Evolutionary conservation across 306 rosid species (phyloP), one percentile per base, ranked within the genome.

Genomic region (Leucaena leucocephala): DNA sequence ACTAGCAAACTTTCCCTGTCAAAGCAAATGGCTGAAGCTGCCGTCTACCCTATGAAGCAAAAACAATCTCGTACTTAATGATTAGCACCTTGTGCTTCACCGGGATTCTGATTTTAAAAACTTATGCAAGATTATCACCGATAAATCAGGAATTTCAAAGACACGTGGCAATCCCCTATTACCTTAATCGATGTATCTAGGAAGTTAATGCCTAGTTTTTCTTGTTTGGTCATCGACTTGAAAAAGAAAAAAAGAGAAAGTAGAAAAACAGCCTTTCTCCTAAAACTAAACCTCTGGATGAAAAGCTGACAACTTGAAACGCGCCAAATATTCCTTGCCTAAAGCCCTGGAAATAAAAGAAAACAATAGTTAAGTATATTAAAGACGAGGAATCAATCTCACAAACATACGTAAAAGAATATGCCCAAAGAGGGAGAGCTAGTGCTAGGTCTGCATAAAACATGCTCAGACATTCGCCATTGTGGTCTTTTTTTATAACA

Each of bases 241-340:
- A 64, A 16, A 75, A 10, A 27, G 64, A 14, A 39, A 70, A 5
- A 50, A 54, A 0, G 63, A 21, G 27, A 54, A 55, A 27, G 27
- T 9, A 66, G 48, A 66, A 36, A 66, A 39, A 27, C 27, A 17
- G 48, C 27, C 8, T 10, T 33, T 61, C 67, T 61, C 39, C n/a
- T 7, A 57, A 7, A 62, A 84, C 43, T n/a, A 27, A 67, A 92
- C 96, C 98, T 93, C 78, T 93, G 45, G 90, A 71, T 39, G 98
- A 87, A 89, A 91, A 90, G 86, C 21, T 81, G 74, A 87, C 79
- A 45, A 80, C 49, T 82, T 86, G 91, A 84, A 86, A 73, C 22
- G 86, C 63, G 66, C 87, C 90, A 78, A 89, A 42, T 38, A 86
- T 42, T 83, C 88, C 91, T 75, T 78, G 78, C 79, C 85, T 82